These are phyloP conservation scores for Paramecium bursaria DNA, from an alignment of 73 alveolate species.

Conservation along the genomic window DNA sequence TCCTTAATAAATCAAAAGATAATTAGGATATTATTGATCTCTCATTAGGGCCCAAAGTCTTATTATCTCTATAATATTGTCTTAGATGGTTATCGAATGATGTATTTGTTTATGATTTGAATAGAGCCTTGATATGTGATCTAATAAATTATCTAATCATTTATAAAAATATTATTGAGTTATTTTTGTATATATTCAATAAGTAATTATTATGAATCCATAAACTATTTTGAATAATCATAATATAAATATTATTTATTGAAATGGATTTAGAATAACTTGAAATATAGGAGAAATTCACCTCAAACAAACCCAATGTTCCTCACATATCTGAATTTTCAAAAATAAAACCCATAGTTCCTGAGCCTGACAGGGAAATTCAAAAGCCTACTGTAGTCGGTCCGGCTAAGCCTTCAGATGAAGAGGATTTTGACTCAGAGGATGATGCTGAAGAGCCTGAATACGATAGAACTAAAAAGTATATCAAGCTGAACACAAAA, in stretches of 20 bases:
- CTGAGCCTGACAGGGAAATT: neutral
- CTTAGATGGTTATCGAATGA: constrained; percentile 60
- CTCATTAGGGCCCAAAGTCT: constrained; percentile 64
- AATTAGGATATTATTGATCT: constrained; percentile 53
- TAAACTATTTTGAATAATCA: too few species aligned
- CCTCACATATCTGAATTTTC: constrained; percentile 8
- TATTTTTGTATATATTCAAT: too few species aligned
- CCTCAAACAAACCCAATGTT: constrained; percentile 35
- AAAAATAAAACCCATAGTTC: neutral
- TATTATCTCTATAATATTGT: constrained; percentile 60
- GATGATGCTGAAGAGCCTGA: constrained; percentile 48
- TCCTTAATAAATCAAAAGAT: constrained; percentile 55
- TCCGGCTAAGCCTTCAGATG: constrained; percentile 43
- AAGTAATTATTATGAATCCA: too few species aligned
- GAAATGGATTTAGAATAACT: too few species aligned
- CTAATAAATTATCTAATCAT: too few species aligned
- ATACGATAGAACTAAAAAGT: neutral
- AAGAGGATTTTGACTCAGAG: constrained; percentile 45
- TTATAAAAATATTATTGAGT: too few species aligned
- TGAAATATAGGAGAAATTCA: neutral
- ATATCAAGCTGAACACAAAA: neutral
- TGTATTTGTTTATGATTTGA: too few species aligned
- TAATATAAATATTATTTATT: too few species aligned
- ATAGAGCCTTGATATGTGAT: too few species aligned
- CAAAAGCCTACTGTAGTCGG: neutral